Percentiles rank a stretch among this genome's conserved stretches.
These are phyloP conservation scores for Trichoderma oligosporum DNA, from an alignment of 2,329 filamentous ascomycete genomes.

Conservation along the genomic window DNA sequence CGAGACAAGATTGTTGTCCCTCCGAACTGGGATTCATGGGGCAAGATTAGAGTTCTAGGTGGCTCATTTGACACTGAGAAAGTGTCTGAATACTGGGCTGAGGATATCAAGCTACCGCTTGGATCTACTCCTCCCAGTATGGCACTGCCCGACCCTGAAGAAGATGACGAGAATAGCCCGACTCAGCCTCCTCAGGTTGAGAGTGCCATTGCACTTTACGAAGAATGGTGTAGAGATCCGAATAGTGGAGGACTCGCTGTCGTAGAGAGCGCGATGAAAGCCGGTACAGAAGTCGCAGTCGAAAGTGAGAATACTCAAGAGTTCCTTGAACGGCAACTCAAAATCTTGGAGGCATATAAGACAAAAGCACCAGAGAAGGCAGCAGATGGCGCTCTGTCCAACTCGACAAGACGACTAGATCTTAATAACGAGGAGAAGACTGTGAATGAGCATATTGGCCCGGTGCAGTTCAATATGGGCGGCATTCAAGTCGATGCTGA, in stretches of 20 bases:
- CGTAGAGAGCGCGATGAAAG: slow-evolving; percentile 39
- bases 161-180: slow-evolving; percentile 16
- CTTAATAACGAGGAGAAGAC: slow-evolving; percentile 43
- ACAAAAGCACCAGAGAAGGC: slow-evolving; percentile 52
- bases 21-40: slow-evolving; percentile 98
- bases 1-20: slow-evolving; percentile 92
- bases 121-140: slow-evolving; percentile 29
- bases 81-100: slow-evolving; percentile 78
- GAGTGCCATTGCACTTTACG: slow-evolving; percentile 68
- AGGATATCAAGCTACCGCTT: slow-evolving; percentile 65
- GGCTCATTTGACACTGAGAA: slow-evolving; percentile 91
- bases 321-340: slow-evolving; percentile 72
- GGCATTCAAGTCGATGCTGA: slow-evolving; percentile 95
- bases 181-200: slow-evolving; percentile 35
- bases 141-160: slow-evolving; percentile 25
- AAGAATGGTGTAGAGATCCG: slow-evolving; percentile 74
- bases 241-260: slow-evolving; percentile 54
- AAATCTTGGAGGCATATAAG: slow-evolving; percentile 64
- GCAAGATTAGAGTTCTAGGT: slow-evolving; percentile 87
- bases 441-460: slow-evolving; percentile 79
- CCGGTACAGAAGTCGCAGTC: slow-evolving; percentile 33
- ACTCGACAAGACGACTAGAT: slow-evolving; percentile 30
- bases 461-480: slow-evolving; percentile 96
- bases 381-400: slow-evolving; percentile 25
- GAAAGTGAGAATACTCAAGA: slow-evolving; percentile 63